These are phyloP conservation scores for Fusarium nanum DNA, from an alignment of 2,329 filamentous ascomycete genomes.

Conservation along the genomic window DNA sequence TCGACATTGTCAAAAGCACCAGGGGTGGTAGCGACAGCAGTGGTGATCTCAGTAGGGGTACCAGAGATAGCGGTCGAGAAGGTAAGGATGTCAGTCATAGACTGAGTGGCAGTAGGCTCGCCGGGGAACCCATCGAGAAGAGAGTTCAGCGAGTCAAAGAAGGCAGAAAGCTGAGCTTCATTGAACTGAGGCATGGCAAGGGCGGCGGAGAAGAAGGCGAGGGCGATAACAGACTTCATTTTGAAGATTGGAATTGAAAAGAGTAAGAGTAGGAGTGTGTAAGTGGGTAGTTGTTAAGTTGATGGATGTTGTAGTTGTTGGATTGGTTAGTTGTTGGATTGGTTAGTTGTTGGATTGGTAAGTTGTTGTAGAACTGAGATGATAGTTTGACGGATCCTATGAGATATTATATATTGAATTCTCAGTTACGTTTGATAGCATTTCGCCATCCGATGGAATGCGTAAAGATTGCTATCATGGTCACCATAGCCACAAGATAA, in stretches of 20 bases:
- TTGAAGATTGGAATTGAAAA: neutral
- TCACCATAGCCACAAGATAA: too few species aligned
- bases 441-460: neutral
- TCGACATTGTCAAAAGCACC: neutral
- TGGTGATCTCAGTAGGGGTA: neutral
- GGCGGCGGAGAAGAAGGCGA: neutral
- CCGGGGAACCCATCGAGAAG: neutral
- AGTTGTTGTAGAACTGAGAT: neutral
- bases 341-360: neutral
- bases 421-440: neutral
- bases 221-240: constrained; percentile 2
- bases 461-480: too few species aligned
- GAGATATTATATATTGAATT: neutral
- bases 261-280: too few species aligned
- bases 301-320: neutral
- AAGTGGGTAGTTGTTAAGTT: neutral
- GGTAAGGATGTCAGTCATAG: neutral
- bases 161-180: neutral
- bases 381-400: neutral
- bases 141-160: neutral
- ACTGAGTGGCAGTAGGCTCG: rapidly evolving
- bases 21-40: neutral
- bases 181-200: neutral
- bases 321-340: neutral
- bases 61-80: neutral